Conservation (phyloP, 2,329 filamentous ascomycete genomes). For the Achaetomium macrosporum region DNA sequence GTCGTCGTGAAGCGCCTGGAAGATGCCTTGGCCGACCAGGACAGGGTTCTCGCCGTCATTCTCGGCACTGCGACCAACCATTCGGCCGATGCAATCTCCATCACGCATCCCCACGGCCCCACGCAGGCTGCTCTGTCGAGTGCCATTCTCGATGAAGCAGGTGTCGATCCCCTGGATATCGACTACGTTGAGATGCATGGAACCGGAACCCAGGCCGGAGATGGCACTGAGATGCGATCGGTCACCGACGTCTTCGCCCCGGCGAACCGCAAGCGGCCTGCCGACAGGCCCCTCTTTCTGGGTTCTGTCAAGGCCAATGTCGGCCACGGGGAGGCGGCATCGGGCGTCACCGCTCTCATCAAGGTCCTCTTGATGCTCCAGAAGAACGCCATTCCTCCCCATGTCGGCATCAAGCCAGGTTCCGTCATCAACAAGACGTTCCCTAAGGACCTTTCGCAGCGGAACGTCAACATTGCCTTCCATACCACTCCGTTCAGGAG, state of each 20-base stretch:
- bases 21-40: slow-evolving; percentile 70
- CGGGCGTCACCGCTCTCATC: slow-evolving; percentile 55
- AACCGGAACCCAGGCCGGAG: slow-evolving; percentile 80
- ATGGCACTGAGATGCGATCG: slow-evolving; percentile 75
- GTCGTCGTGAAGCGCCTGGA: slow-evolving; percentile 74
- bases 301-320: slow-evolving; percentile 61
- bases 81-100: slow-evolving; percentile 73
- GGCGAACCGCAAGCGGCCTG: slow-evolving; percentile 39
- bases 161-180: slow-evolving; percentile 69
- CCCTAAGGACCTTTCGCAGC: slow-evolving; percentile 49
- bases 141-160: slow-evolving; percentile 64
- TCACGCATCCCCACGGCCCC: slow-evolving; percentile 74
- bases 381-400: slow-evolving; percentile 57
- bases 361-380: slow-evolving; percentile 62
- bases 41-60: slow-evolving; percentile 72
- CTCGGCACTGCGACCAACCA: slow-evolving; percentile 73
- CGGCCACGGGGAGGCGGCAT: slow-evolving; percentile 57
- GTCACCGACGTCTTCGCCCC: slow-evolving; percentile 55
- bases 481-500: slow-evolving; percentile 47
- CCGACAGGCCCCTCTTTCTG: slow-evolving; percentile 51
- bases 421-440: slow-evolving; percentile 54
- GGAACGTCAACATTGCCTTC: slow-evolving; percentile 54
- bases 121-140: slow-evolving; percentile 68
- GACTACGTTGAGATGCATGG: slow-evolving; percentile 88
- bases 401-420: slow-evolving; percentile 58